Evolutionary conservation across 2,329 filamentous ascomycete genomes (phyloP), one percentile per base, ranked within the genome.

Genomic region (Cordyceps tenuipes): DNA sequence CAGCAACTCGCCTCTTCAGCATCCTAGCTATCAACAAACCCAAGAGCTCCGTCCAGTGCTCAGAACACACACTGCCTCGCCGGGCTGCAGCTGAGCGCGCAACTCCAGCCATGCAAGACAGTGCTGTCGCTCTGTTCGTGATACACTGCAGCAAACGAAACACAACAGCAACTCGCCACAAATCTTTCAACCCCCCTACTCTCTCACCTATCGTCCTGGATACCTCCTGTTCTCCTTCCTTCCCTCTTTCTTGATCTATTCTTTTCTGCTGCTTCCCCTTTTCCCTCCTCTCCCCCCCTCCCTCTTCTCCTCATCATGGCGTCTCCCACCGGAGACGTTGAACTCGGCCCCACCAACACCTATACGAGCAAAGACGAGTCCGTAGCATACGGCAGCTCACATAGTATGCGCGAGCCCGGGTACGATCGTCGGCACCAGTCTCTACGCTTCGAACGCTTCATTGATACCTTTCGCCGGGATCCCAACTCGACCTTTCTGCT

Each of bases 381-480:
- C 17, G 69, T 81, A 58, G 75, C 75, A 21, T 76, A 74, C 44
- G 79, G 78, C 59, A 80, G 77, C 69, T 76, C 75, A 58, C 76
- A 77, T 68, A 80, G 77, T 65, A 81, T 79, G 77, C 77, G 77
- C 57, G 77, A 79, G 64, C 76, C 78, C 43, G 65, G 75, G 34
- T 79, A 80, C 68, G 73, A 76, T 36, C 34, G 46, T 46, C 72
- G 76, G 9, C 64, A 67, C 21, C 62, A 64, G 31, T 21, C 19
- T 15, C 9, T 36, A 39, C 72, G 44, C 62, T 66, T 77, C 62
- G 69, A 69, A 17, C 77, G 77, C 62, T 76, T 84, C 67, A 64
- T 85, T 66, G 81, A 87, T 71, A 80, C 82, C 71, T 88, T 89
- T 76, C 81, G 80, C 66, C 80, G 84, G 62, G 84, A 88, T 65